A percentile compares a stretch with the other conserved stretches of the same genome.
Evolutionary conservation across 2,329 filamentous ascomycete genomes (phyloP).

Genomic region (Colletotrichum endophyticum): DNA sequence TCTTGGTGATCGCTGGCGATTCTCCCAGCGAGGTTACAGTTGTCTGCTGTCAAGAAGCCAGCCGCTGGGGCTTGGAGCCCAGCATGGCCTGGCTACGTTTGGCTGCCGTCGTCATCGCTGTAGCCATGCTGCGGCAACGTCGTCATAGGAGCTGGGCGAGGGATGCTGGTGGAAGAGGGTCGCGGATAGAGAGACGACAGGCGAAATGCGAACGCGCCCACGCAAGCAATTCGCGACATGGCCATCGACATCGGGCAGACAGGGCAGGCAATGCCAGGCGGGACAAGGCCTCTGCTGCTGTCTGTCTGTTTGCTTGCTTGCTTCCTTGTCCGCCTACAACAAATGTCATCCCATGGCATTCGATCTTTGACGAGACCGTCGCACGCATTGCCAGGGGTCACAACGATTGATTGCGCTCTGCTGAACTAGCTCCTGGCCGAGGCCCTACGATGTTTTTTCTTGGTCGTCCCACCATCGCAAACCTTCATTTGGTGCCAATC

Average conservation of each 20-base stretch:
- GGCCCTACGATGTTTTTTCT: not conserved
- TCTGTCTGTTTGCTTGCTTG: not conserved
- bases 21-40: not conserved
- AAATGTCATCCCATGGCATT: constrained; percentile 7
- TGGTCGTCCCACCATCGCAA: constrained; percentile 10
- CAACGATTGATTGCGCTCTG: not conserved
- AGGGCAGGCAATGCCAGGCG: not conserved
- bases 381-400: not conserved
- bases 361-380: not conserved
- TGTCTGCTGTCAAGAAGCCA: not conserved
- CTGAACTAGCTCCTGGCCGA: not conserved
- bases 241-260: not conserved
- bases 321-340: not conserved
- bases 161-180: not conserved
- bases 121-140: not conserved
- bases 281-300: not conserved
- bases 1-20: not conserved
- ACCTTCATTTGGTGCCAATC: constrained; percentile 1
- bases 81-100: not conserved
- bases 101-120: constrained; percentile 16
- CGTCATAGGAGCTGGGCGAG: constrained; percentile 1
- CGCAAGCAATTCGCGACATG: not conserved
- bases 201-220: not conserved
- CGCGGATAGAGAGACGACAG: not conserved
- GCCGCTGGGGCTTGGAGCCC: not conserved